phyloP scores from a whole-genome alignment of 345 rosid genomes.

The Iberis pinnata region DNA sequence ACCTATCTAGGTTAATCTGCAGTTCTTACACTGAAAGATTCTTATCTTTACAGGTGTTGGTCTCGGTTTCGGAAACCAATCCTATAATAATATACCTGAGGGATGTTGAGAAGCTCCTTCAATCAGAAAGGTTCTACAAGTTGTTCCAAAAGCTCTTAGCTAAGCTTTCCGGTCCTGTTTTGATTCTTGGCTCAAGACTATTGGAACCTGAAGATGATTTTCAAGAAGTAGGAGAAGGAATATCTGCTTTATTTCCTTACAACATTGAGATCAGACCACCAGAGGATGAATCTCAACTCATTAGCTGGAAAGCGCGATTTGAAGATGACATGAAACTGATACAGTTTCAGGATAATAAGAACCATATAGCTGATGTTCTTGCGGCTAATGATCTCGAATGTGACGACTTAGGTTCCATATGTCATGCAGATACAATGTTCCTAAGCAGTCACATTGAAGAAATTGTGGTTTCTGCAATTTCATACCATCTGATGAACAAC shows the following conservation, averaged over 20 bases:
- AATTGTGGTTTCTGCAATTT: constrained; percentile 85
- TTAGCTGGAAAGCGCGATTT: constrained; percentile 74
- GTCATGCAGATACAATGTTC: constrained; percentile 68
- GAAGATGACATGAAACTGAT: constrained; percentile 89
- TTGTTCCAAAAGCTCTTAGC: constrained; percentile 57
- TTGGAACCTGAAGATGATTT: constrained; percentile 60
- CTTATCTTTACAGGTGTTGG: constrained; percentile 52
- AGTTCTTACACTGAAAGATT: neutral
- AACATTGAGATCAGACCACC: constrained; percentile 75
- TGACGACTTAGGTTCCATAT: constrained; percentile 75
- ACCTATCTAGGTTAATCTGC: neutral
- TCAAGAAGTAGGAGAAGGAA: constrained; percentile 62
- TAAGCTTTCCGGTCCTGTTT: constrained; percentile 69
- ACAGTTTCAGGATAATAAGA: constrained; percentile 82
- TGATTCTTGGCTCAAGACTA: constrained; percentile 79
- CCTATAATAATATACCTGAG: constrained; percentile 73
- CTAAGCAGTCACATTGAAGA: constrained; percentile 80
- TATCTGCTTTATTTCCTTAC: constrained; percentile 65
- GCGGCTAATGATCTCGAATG: constrained; percentile 87
- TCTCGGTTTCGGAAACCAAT: constrained; percentile 57
- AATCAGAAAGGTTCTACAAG: constrained; percentile 64
- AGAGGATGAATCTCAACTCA: constrained; percentile 68
- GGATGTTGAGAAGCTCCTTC: constrained; percentile 75
- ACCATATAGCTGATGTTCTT: constrained; percentile 88
- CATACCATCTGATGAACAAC: constrained; percentile 70